phyloP scores from a whole-genome alignment of 2,329 filamentous ascomycete species.

The Mycosphaerella arachidis region DNA sequence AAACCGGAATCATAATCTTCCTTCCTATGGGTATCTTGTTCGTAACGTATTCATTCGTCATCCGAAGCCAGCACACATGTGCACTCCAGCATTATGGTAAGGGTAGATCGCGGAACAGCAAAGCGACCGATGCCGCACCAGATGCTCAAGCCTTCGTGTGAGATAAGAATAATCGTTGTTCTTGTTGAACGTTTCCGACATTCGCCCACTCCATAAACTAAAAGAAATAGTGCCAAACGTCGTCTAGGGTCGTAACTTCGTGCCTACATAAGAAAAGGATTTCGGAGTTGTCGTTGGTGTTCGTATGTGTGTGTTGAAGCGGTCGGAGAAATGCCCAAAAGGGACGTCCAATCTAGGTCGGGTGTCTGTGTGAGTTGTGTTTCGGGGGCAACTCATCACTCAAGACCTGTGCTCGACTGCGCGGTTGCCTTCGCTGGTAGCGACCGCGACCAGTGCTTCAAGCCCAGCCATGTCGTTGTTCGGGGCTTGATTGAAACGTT shows the following conservation, averaged over 20 bases:
- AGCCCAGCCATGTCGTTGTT: constrained; percentile 51
- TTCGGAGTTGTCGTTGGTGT: background rate
- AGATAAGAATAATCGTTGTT: background rate
- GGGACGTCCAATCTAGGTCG: background rate
- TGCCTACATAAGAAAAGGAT: background rate
- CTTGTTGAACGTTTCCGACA: background rate
- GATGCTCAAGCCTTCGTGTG: background rate
- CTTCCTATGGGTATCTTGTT: constrained; percentile 1
- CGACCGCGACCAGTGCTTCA: constrained; percentile 61
- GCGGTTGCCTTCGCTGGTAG: constrained; percentile 51
- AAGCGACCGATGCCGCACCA: background rate
- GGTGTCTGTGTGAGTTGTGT: background rate
- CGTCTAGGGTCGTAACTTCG: background rate
- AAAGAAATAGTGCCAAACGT: background rate
- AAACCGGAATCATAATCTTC: background rate
- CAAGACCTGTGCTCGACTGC: constrained; percentile 28
- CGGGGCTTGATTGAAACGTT: constrained; percentile 28
- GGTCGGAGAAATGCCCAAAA: background rate
- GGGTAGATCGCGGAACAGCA: background rate
- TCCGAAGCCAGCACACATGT: background rate
- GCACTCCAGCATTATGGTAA: background rate
- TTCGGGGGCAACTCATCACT: background rate
- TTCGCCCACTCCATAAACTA: background rate
- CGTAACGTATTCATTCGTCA: background rate
- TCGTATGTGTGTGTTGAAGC: background rate